Evolutionary conservation across 345 rosid genomes (phyloP), one percentile per base, ranked within the genome.

Genomic region (Hevea brasiliensis): DNA sequence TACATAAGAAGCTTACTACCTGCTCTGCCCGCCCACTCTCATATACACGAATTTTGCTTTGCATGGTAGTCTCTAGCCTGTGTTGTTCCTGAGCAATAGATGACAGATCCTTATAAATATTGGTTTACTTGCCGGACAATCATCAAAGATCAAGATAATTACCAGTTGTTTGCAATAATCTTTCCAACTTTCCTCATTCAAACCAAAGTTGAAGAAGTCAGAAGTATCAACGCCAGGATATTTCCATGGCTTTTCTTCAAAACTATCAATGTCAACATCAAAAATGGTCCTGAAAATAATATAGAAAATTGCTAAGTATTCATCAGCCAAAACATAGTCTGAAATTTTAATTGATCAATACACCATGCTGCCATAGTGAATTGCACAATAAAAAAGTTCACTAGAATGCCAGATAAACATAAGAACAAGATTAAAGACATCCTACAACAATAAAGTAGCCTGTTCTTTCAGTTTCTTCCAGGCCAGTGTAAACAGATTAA

Each of bases 161-260:
- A 96, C 99, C 96, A 96, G 93, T 74, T 88, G 92, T 84, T 89
- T 89, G 92, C 97, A 93, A 81, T 89, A 96, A 55, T 90, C 97
- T 87, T 93, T 93, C 99, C 99, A 96, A 87, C 90, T 89, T 67
- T 96, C 99, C 85, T 96, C 99, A 74, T 81, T 89, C 81, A 96
- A 81, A 72, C 96, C 93, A 80, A 93, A 96, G 86, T 96, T 96
- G 85, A 91, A 96, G 87, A 86, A 96, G 81, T 91, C 96, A 4
- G 97, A 82, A 42, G 84, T 50, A 72, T 96, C 99, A 74, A 83
- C 79, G 45, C 88, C 90, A 53, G 90, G 92, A 83, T 89, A 89
- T 79, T 87, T 91, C 99, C 99, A 96, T 18, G 99, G 98, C 83
- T 96, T 96, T 78, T 96, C 98, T 80, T 96, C 99, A 77, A 96